Percentiles rank a stretch among this genome's conserved stretches.
phyloP scores from a whole-genome alignment of 306 rosid species.

The Albizia julibrissin region DNA sequence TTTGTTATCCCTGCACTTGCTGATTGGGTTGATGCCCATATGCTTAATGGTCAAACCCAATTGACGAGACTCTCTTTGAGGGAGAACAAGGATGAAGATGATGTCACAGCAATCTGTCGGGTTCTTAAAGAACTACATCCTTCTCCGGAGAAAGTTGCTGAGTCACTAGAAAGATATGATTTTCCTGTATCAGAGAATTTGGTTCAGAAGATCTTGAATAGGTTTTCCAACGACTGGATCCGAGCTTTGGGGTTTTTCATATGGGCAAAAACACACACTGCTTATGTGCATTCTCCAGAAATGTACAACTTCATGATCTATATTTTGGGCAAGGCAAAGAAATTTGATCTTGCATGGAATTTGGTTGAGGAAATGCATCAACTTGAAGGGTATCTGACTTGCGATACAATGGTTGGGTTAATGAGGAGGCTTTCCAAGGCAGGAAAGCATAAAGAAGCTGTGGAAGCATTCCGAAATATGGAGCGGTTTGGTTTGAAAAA shows the following conservation, averaged over 20 bases:
- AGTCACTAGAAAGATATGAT: slow-evolving; percentile 43
- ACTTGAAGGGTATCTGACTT: slow-evolving; percentile 49
- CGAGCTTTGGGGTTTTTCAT: slow-evolving; percentile 67
- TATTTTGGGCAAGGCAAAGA: slow-evolving; percentile 56
- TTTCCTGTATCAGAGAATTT: slow-evolving; percentile 43
- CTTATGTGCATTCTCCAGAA: slow-evolving; percentile 61
- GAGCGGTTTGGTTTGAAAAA: slow-evolving; percentile 49
- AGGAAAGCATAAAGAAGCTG: slow-evolving; percentile 53
- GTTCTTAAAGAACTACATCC: slow-evolving; percentile 52
- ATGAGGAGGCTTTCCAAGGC: slow-evolving; percentile 66
- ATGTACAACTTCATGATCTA: slow-evolving; percentile 62
- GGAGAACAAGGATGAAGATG: slow-evolving; percentile 15
- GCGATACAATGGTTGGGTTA: slow-evolving; percentile 61
- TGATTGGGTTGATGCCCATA: slow-evolving; percentile 61
- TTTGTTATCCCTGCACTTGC: slow-evolving; percentile 84
- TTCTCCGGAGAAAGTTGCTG: slow-evolving; percentile 49
- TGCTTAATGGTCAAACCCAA: slow-evolving; percentile 30
- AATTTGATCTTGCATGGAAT: slow-evolving; percentile 62
- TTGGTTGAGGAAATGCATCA: slow-evolving; percentile 64
- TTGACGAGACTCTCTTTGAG: slow-evolving; percentile 7
- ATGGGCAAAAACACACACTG: slow-evolving; percentile 78
- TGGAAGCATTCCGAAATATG: slow-evolving; percentile 53
- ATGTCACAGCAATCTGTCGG: slow-evolving; percentile 46
- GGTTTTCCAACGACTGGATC: slow-evolving; percentile 66
- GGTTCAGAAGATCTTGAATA: slow-evolving; percentile 61